Percentiles rank a stretch among this genome's conserved stretches.
Evolutionary conservation across 2,329 filamentous ascomycete genomes (phyloP).

Genomic region (Epichloe baconii): DNA sequence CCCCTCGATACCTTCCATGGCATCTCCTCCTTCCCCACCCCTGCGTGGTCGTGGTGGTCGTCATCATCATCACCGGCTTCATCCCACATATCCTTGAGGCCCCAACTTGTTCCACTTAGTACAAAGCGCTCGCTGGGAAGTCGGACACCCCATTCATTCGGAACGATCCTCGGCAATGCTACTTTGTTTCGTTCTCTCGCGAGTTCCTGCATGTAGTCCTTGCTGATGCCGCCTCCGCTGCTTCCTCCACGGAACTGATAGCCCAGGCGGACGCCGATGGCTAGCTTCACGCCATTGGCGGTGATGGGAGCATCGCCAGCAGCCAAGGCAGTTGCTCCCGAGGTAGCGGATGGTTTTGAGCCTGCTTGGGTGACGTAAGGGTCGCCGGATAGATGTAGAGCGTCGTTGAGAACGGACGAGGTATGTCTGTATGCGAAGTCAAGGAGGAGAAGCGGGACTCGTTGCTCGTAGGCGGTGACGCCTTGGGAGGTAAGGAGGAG

Average conservation of each 20-base stretch:
- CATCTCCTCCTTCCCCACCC: constrained; percentile 29
- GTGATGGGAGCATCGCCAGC: constrained; percentile 44
- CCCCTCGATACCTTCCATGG: constrained; percentile 35
- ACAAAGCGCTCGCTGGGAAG: constrained; percentile 57
- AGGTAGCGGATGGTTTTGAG: constrained; percentile 33
- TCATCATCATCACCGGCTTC: constrained; percentile 31
- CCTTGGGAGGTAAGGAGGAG: constrained; percentile 67
- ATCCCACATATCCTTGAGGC: constrained; percentile 46
- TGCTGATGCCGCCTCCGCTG: constrained; percentile 43
- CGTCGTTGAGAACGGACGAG: constrained; percentile 56
- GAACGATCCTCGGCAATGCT: constrained; percentile 47
- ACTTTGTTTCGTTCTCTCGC: constrained; percentile 58
- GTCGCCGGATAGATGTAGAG: constrained; percentile 54
- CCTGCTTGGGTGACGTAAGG: constrained; percentile 50
- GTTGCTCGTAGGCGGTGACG: constrained; percentile 67
- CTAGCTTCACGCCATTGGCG: constrained; percentile 57
- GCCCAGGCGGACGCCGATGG: constrained; percentile 53
- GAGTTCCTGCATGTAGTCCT: constrained; percentile 68
- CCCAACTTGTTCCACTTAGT: constrained; percentile 52
- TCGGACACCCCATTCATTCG: constrained; percentile 54
- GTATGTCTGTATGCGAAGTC: constrained; percentile 82
- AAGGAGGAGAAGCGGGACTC: constrained; percentile 69
- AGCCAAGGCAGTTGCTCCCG: constrained; percentile 34
- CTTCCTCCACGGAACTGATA: constrained; percentile 53
- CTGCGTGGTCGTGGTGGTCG: constrained; percentile 29